Conservation (phyloP, 2,329 filamentous ascomycete species). For the Fusarium sp. region DNA sequence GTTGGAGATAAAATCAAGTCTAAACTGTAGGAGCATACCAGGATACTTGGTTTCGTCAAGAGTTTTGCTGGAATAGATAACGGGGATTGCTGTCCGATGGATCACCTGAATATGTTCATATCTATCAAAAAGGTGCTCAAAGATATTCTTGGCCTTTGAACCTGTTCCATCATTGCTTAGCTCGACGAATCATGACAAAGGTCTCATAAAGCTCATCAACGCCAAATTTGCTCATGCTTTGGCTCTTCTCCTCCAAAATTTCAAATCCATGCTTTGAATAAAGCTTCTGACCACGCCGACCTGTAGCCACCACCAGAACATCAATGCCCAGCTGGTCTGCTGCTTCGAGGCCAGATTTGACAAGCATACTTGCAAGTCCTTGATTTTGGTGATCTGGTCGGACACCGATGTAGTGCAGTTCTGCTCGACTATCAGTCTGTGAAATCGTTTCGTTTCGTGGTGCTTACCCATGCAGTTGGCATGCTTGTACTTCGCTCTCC, state of each 20-base stretch:
- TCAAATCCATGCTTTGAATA: constrained; percentile 41
- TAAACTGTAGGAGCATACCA: constrained; percentile 11
- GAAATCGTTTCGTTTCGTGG: rapidly evolving
- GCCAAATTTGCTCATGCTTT: constrained; percentile 14
- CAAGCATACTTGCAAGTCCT: constrained; percentile 40
- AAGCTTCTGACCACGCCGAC: constrained; percentile 19
- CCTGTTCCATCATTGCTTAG: background rate
- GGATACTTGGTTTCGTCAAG: background rate
- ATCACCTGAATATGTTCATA: background rate
- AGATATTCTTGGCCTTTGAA: rapidly evolving
- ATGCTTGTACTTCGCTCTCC: constrained; percentile 26
- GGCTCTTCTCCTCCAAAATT: constrained; percentile 14
- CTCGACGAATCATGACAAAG: constrained; percentile 14
- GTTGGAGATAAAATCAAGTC: constrained; percentile 1
- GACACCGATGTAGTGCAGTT: constrained; percentile 42
- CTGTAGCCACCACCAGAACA: constrained; percentile 35
- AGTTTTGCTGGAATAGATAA: too few species aligned
- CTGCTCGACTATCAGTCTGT: constrained; percentile 8
- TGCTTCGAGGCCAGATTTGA: constrained; percentile 36
- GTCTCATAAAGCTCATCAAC: constrained; percentile 29
- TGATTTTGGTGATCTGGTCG: constrained; percentile 37
- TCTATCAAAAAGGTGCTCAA: background rate
- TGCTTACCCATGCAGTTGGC: constrained; percentile 23
- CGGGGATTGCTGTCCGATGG: rapidly evolving
- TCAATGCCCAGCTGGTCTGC: constrained; percentile 35